phyloP scores from a whole-genome alignment of 2,329 filamentous ascomycete genomes.

The Cladosporium sp. region DNA sequence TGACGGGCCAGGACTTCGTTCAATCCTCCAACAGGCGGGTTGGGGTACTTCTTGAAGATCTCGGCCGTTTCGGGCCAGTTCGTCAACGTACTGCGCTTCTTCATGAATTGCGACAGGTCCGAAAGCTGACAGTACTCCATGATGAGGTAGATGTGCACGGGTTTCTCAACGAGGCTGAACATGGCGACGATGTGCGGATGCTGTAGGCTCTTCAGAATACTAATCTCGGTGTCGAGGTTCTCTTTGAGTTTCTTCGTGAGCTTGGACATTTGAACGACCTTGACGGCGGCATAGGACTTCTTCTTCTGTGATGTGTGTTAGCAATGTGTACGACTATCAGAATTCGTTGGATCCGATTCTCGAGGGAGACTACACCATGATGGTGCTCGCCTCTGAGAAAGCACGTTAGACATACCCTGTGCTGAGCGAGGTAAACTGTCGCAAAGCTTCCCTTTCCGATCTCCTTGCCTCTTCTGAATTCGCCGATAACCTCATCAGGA shows the following conservation, averaged over 20 bases:
- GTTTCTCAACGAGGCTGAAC: constrained; percentile 85
- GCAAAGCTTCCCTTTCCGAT: constrained; percentile 98
- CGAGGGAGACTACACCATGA: no score
- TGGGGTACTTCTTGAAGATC: constrained; percentile 91
- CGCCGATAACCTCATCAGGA: constrained; percentile 53
- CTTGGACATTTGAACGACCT: constrained; percentile 85
- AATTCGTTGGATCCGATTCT: no score
- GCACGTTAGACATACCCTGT: constrained; percentile 23
- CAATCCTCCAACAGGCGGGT: constrained; percentile 72
- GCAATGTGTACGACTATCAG: neutral
- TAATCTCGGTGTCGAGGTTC: constrained; percentile 90
- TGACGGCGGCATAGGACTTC: constrained; percentile 83
- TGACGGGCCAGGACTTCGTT: constrained; percentile 96
- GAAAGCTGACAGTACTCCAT: constrained; percentile 99
- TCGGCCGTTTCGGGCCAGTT: constrained; percentile 77
- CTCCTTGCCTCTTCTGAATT: constrained; percentile 77
- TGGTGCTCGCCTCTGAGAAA: neutral
- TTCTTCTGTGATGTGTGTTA: constrained; percentile 44
- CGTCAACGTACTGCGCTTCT: constrained; percentile 75
- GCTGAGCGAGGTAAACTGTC: constrained; percentile 63
- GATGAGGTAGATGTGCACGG: constrained; percentile 85
- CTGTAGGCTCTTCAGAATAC: constrained; percentile 86
- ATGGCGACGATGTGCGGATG: constrained; percentile 96
- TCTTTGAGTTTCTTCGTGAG: constrained; percentile 95
- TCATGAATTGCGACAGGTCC: constrained; percentile 92